A percentile compares a stretch with the other conserved stretches of the same genome.
Conservation (phyloP, 1,284 basidiomycete genomes). For the Ustilago crameri region DNA sequence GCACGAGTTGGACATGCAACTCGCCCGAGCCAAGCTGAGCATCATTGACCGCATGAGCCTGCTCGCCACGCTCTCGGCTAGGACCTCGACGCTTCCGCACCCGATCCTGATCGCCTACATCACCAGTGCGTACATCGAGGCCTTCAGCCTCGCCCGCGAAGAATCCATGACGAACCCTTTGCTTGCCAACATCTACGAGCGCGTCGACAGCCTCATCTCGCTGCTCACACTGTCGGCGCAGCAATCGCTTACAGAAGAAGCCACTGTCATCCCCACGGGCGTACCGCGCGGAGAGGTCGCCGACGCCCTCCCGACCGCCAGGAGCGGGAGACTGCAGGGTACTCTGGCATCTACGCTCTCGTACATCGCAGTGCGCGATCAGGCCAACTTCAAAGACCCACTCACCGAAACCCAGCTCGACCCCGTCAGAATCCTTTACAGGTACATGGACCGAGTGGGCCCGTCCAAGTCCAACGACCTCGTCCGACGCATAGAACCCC, state of each 20-base stretch:
- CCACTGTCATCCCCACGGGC: no score
- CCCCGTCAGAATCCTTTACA: slow-evolving; percentile 20
- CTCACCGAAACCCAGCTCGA: neutral
- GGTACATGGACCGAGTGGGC: slow-evolving; percentile 22
- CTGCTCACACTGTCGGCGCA: slow-evolving; percentile 18
- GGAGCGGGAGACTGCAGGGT: neutral
- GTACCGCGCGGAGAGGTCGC: no score
- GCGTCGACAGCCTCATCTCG: slow-evolving; percentile 18
- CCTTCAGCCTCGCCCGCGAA: slow-evolving; percentile 16
- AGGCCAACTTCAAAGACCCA: slow-evolving; percentile 4
- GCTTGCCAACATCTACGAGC: slow-evolving; percentile 8
- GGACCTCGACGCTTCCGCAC: slow-evolving; percentile 1
- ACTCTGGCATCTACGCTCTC: slow-evolving; percentile 6
- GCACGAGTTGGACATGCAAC: slow-evolving; percentile 35
- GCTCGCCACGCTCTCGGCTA: slow-evolving; percentile 14
- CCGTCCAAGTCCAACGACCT: slow-evolving; percentile 3
- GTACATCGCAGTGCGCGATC: slow-evolving; percentile 24
- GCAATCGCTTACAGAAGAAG: neutral
- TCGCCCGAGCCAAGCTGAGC: slow-evolving; percentile 24
- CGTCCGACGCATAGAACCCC: slow-evolving; percentile 29
- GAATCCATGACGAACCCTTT: slow-evolving; percentile 13
- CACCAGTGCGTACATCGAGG: slow-evolving; percentile 15
- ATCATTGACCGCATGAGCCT: slow-evolving; percentile 45
- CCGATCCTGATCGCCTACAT: slow-evolving; percentile 27
- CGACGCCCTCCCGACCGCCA: neutral